Evolutionary conservation across 169 alveolate genomes (phyloP).

Genomic region (Eimeria necatrix): DNA sequence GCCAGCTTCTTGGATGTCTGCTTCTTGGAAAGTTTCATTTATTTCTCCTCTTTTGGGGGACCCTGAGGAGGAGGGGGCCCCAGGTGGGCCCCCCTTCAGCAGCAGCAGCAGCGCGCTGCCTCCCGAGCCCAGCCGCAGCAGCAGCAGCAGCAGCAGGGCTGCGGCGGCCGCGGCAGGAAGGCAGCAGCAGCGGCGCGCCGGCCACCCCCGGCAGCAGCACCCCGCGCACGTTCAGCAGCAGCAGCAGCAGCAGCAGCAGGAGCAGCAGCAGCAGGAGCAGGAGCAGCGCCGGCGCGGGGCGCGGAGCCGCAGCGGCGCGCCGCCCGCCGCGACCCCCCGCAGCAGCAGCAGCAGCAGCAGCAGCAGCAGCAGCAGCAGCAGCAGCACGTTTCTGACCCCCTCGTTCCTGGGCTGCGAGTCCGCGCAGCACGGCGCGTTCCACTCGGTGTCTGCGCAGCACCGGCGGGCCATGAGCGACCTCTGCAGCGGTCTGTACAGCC

Average conservation of each 20-base stretch:
- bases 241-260: neutral
- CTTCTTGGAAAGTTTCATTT: neutral
- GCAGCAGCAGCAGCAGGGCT: constrained; percentile 28
- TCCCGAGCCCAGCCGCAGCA: neutral
- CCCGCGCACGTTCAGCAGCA: neutral
- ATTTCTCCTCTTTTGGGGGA: constrained; percentile 20
- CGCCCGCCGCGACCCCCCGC: neutral
- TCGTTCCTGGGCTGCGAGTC: neutral
- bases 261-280: constrained; percentile 9
- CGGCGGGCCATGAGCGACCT: constrained; percentile 30
- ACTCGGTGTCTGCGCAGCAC: constrained; percentile 44
- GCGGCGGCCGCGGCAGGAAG: neutral
- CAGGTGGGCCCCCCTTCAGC: neutral
- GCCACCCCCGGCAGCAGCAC: neutral
- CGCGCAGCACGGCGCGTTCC: constrained; percentile 25
- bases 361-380: constrained; percentile 50
- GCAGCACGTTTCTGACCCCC: neutral
- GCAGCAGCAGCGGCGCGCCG: constrained; percentile 5
- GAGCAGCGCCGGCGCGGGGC: neutral
- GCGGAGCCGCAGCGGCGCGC: neutral
- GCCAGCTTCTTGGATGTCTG: constrained; percentile 67
- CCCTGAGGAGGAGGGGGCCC: neutral
- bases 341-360: neutral
- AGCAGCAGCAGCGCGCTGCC: neutral
- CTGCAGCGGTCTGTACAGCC: constrained; percentile 50